phyloP scores from a whole-genome alignment of 805 yeast species.

The Tetrapisispora iriomotensis region DNA sequence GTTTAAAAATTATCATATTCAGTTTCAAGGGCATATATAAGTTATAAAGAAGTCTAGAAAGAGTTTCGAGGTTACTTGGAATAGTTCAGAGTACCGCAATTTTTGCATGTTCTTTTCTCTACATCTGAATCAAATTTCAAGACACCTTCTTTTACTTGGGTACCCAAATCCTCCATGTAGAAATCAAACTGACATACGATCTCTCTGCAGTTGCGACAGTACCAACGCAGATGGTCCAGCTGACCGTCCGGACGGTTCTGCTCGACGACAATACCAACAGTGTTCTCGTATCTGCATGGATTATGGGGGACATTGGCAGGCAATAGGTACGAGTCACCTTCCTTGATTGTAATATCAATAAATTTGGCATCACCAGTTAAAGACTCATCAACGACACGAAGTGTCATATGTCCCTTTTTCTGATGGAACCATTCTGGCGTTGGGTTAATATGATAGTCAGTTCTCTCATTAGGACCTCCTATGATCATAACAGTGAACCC shows the following conservation, averaged over 20 bases:
- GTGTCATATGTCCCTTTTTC: constrained; percentile 75
- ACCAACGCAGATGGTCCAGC: constrained; percentile 78
- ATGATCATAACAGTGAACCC: constrained; percentile 93
- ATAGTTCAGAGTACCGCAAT: constrained; percentile 64
- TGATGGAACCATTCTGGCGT: constrained; percentile 92
- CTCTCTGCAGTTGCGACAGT: constrained; percentile 60
- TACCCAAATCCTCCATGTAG: constrained; percentile 73
- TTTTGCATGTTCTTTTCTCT: constrained; percentile 57
- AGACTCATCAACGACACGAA: constrained; percentile 61
- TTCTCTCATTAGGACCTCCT: constrained; percentile 91
- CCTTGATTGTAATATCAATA: constrained; percentile 62
- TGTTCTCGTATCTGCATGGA: constrained; percentile 77
- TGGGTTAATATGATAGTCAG: constrained; percentile 87
- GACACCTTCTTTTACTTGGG: constrained; percentile 82
- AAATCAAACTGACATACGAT: constrained; percentile 61
- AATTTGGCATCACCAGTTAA: constrained; percentile 46
- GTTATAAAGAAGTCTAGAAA: not conserved
- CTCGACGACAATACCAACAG: constrained; percentile 85
- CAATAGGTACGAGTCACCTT: constrained; percentile 80
- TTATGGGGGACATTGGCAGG: constrained; percentile 84
- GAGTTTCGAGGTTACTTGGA: constrained; percentile 5
- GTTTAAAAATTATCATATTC: no score
- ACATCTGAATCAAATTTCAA: constrained; percentile 53
- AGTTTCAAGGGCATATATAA: not conserved
- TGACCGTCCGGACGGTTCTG: constrained; percentile 75